These are phyloP conservation scores for Saccharomycopsis sp. DNA, from an alignment of 805 yeast genomes.

Conservation along the genomic window DNA sequence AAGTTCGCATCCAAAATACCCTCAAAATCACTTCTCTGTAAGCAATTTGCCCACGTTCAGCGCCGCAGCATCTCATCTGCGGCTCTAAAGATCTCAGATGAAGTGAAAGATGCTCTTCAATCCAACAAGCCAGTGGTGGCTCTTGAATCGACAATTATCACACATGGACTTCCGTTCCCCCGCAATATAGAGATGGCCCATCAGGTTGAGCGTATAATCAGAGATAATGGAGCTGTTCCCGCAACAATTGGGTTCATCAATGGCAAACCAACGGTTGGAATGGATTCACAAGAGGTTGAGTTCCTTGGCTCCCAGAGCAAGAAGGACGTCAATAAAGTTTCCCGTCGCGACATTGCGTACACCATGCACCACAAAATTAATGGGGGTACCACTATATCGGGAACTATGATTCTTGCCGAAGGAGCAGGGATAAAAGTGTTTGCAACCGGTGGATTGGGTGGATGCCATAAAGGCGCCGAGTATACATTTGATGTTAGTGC, in stretches of 20 bases:
- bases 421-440: constrained; percentile 74
- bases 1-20: not conserved
- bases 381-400: constrained; percentile 90
- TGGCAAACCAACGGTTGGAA: constrained; percentile 70
- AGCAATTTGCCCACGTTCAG: not conserved
- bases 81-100: constrained; percentile 32
- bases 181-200: constrained; percentile 66
- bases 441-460: constrained; percentile 93
- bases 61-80: not conserved
- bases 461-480: constrained; percentile 78
- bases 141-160: constrained; percentile 78
- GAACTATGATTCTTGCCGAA: constrained; percentile 76
- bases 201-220: constrained; percentile 54
- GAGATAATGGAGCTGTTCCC: constrained; percentile 64
- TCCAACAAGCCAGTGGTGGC: constrained; percentile 67
- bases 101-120: constrained; percentile 54
- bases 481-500: constrained; percentile 76
- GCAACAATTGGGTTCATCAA: constrained; percentile 77
- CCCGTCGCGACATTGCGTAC: constrained; percentile 72
- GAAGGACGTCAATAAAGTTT: constrained; percentile 45
- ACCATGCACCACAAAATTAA: constrained; percentile 54
- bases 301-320: constrained; percentile 36
- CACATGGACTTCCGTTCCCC: constrained; percentile 87
- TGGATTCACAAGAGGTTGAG: constrained; percentile 41
- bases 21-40: not conserved